phyloP scores from a whole-genome alignment of 1,284 basidiomycete species.

The Trichosporon sp. region DNA sequence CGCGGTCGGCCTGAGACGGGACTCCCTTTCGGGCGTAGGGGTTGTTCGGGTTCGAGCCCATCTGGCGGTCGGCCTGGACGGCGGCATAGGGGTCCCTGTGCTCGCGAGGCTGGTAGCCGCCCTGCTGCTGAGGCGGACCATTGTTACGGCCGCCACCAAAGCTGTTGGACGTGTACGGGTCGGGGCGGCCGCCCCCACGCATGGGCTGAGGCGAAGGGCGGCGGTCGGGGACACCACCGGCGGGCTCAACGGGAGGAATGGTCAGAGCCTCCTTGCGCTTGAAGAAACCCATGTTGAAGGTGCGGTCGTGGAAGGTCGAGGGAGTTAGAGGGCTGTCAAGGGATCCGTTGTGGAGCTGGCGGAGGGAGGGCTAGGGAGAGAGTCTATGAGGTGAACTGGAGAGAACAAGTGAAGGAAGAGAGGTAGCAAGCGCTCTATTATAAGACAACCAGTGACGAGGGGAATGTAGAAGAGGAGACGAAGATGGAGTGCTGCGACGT shows the following conservation, averaged over 20 bases:
- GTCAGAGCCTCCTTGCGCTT: slow-evolving; percentile 60
- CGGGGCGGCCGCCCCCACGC: slow-evolving; percentile 23
- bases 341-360: neutral
- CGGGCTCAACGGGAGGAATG: slow-evolving; percentile 59
- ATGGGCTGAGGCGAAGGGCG: slow-evolving; percentile 1
- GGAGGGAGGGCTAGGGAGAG: neutral
- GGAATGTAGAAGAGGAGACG: neutral
- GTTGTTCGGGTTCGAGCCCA: slow-evolving; percentile 48
- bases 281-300: slow-evolving; percentile 65
- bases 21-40: slow-evolving; percentile 16
- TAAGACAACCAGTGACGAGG: neutral
- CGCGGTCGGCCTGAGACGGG: neutral
- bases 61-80: slow-evolving; percentile 54
- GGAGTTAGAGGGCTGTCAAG: neutral
- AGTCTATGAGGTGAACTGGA: neutral
- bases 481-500: neutral
- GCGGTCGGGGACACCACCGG: slow-evolving; percentile 28
- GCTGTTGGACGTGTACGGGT: slow-evolving; percentile 34
- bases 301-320: slow-evolving; percentile 19
- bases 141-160: slow-evolving; percentile 51
- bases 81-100: slow-evolving; percentile 13
- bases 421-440: neutral
- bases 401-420: neutral
- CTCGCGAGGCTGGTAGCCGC: neutral
- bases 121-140: slow-evolving; percentile 52